These are phyloP conservation scores for Sanghuangporus baumii DNA, from an alignment of 1,284 basidiomycete species.

Conservation along the genomic window DNA sequence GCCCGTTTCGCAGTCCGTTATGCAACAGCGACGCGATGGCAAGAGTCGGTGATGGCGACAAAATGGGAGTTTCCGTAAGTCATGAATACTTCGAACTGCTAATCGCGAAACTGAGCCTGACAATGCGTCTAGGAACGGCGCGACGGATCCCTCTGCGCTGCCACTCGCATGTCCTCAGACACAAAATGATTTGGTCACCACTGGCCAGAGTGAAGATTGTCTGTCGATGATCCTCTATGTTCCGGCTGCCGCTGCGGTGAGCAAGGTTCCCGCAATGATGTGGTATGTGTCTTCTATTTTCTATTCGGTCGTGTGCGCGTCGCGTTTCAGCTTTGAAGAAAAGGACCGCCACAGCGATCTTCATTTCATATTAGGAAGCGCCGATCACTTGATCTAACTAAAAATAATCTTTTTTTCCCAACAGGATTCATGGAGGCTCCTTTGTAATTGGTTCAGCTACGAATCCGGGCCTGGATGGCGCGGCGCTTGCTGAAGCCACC, in stretches of 20 bases:
- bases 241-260: conserved; percentile 37
- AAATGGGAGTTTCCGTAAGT: conserved; percentile 61
- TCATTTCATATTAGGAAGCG: neutral
- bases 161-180: conserved; percentile 74
- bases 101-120: neutral
- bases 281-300: conserved; percentile 42
- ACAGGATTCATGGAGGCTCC: conserved; percentile 87
- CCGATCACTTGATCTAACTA: neutral
- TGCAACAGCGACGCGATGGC: conserved; percentile 57
- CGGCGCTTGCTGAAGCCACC: conserved; percentile 64
- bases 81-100: neutral
- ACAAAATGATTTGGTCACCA: conserved; percentile 36
- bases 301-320: neutral
- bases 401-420: neutral
- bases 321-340: neutral
- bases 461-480: conserved; percentile 73
- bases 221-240: conserved; percentile 72
- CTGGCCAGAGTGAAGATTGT: conserved; percentile 65
- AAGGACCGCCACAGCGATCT: neutral
- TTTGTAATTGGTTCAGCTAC: conserved; percentile 70
- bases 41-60: conserved; percentile 44
- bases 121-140: conserved; percentile 38
- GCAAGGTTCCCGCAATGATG: conserved; percentile 47
- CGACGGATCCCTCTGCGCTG: conserved; percentile 45
- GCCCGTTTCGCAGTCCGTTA: conserved; percentile 60